Conservation (phyloP, 2,329 filamentous ascomycete species). For the Nemania sp. region DNA sequence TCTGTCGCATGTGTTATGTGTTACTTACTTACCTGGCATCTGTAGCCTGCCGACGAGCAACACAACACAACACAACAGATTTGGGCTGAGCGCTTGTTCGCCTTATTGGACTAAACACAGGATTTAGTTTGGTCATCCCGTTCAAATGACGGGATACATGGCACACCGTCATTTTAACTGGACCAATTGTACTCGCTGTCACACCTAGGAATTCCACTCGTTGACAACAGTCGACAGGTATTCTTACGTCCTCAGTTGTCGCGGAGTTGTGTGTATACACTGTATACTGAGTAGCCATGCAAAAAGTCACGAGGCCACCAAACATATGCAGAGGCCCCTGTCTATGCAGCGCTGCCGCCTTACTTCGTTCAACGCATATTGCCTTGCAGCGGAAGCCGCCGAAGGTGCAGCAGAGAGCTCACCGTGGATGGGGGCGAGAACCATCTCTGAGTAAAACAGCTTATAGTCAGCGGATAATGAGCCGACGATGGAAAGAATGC, state of each 20-base stretch:
- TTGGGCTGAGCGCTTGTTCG: neutral
- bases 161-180: constrained; percentile 3
- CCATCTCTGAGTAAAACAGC: constrained; percentile 20
- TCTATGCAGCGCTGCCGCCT: constrained; percentile 41
- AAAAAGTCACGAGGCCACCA: constrained; percentile 46
- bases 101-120: neutral
- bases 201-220: neutral
- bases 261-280: neutral
- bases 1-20: constrained; percentile 14
- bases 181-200: constrained; percentile 2
- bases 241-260: constrained; percentile 8
- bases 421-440: constrained; percentile 25
- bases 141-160: constrained; percentile 11
- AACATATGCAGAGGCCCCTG: constrained; percentile 32
- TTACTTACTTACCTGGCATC: neutral
- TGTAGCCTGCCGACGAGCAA: neutral
- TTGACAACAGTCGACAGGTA: constrained; percentile 3
- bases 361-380: constrained; percentile 40
- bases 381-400: constrained; percentile 46
- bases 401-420: constrained; percentile 26
- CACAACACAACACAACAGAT: neutral
- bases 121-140: neutral
- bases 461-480: constrained; percentile 35
- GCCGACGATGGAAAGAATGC: constrained; percentile 22
- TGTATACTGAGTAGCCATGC: constrained; percentile 24